Percentiles rank a stretch among this genome's conserved stretches.
phyloP scores from a whole-genome alignment of 768 basidiomycete genomes.

The Mrakia gelida region DNA sequence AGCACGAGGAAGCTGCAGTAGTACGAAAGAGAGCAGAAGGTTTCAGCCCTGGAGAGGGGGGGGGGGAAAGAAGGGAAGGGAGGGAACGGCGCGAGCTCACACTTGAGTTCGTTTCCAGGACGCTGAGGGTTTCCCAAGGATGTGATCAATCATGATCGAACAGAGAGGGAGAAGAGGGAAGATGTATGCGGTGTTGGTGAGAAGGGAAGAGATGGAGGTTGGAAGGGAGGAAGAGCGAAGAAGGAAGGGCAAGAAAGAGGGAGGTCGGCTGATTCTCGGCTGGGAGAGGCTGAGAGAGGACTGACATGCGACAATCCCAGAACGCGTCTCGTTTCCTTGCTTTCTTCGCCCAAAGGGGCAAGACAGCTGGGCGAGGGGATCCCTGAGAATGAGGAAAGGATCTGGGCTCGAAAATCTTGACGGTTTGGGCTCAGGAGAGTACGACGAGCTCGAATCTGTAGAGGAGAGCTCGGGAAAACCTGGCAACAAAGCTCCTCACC shows the following conservation, averaged over 20 bases:
- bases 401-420: too few species aligned
- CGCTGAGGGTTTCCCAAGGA: conserved; percentile 78
- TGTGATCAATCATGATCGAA: conserved; percentile 78
- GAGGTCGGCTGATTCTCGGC: too few species aligned
- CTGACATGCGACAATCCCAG: background rate
- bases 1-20: conserved; percentile 63
- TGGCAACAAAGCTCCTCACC: too few species aligned
- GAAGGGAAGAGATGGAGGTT: background rate
- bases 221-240: background rate
- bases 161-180: background rate
- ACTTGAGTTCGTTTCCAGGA: conserved; percentile 93
- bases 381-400: too few species aligned
- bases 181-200: background rate
- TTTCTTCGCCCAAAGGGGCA: too few species aligned
- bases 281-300: background rate
- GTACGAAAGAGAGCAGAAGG: background rate
- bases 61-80: background rate
- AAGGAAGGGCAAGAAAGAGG: background rate
- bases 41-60: background rate
- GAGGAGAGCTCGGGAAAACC: too few species aligned
- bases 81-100: background rate
- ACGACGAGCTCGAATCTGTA: too few species aligned
- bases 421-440: too few species aligned
- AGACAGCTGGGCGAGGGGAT: too few species aligned
- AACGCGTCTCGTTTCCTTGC: background rate